Evolutionary conservation across 306 rosid genomes (phyloP).

Genomic region (Vachellia pachyceras): DNA sequence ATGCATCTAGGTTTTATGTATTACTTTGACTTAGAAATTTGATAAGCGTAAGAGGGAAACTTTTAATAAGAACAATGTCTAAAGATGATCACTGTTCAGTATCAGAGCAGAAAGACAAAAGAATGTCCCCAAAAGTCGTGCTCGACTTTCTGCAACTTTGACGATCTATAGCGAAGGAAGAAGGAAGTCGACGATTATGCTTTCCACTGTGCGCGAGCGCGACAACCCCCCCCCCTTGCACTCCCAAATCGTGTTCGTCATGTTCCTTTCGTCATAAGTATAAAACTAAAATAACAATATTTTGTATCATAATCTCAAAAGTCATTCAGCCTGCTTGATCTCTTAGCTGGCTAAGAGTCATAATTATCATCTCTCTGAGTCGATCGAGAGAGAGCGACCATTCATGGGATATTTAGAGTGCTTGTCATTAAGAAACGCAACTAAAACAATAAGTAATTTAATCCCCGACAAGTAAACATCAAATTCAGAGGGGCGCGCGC

Average conservation of each 20-base stretch:
- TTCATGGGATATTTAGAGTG: not conserved
- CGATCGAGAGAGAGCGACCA: constrained; percentile 27
- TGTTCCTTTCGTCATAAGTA: constrained; percentile 24
- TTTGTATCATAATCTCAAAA: constrained; percentile 23
- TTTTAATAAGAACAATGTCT: constrained; percentile 15
- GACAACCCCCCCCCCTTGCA: not conserved
- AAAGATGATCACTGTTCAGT: not conserved
- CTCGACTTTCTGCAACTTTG: constrained; percentile 24
- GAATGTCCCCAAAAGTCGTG: constrained; percentile 32
- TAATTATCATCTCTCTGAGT: constrained; percentile 29
- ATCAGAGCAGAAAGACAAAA: constrained; percentile 30
- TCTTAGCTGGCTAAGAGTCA: constrained; percentile 36
- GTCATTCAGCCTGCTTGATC: constrained; percentile 9
- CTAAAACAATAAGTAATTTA: constrained; percentile 15
- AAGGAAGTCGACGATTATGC: constrained; percentile 10
- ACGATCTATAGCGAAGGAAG: not conserved
- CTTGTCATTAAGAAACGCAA: constrained; percentile 19
- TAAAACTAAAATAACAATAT: not conserved
- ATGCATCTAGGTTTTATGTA: not conserved
- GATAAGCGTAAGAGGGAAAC: not conserved
- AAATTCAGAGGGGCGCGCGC: constrained; percentile 54
- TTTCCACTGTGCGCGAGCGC: too few species aligned
- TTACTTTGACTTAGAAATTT: not conserved
- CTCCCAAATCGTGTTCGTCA: not conserved
- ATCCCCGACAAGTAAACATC: constrained; percentile 51